These are phyloP conservation scores for Comarum palustre DNA, from an alignment of 306 rosid genomes.

Conservation along the genomic window DNA sequence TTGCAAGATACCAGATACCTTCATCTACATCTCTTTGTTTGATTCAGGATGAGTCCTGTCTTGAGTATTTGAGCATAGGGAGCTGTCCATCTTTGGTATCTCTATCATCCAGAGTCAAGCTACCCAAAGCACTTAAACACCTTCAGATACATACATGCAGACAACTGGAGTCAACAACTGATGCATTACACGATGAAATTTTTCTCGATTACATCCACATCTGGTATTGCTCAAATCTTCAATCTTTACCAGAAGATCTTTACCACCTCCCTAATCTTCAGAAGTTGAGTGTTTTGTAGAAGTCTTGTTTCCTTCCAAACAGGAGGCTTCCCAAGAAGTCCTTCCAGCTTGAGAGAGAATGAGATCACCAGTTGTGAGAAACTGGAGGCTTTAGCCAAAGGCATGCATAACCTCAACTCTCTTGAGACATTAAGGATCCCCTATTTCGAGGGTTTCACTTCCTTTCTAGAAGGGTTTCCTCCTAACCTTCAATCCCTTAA, in stretches of 20 bases:
- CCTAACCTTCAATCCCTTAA: not conserved
- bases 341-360: not conserved
- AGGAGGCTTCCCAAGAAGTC: not conserved
- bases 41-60: not conserved
- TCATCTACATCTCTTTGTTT: not conserved
- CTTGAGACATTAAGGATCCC: not conserved
- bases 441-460: not conserved
- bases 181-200: not conserved
- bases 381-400: not conserved
- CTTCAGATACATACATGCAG: slow-evolving; percentile 21
- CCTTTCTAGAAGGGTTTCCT: slow-evolving; percentile 4
- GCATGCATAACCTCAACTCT: slow-evolving; percentile 11
- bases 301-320: slow-evolving; percentile 21
- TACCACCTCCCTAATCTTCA: not conserved
- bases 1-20: too few species aligned
- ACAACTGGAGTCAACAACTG: slow-evolving; percentile 30
- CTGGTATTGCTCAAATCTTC: not conserved
- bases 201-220: slow-evolving; percentile 17
- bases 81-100: slow-evolving; percentile 34
- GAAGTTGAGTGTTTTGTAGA: not conserved
- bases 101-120: slow-evolving; percentile 28
- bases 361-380: not conserved
- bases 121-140: slow-evolving; percentile 8
- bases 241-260: not conserved
- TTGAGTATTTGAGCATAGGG: slow-evolving; percentile 24